Percentiles rank a stretch among this genome's conserved stretches.
These are phyloP conservation scores for Stagonosporopsis chrysanthemi DNA, from an alignment of 2,329 filamentous ascomycete species.

Conservation along the genomic window DNA sequence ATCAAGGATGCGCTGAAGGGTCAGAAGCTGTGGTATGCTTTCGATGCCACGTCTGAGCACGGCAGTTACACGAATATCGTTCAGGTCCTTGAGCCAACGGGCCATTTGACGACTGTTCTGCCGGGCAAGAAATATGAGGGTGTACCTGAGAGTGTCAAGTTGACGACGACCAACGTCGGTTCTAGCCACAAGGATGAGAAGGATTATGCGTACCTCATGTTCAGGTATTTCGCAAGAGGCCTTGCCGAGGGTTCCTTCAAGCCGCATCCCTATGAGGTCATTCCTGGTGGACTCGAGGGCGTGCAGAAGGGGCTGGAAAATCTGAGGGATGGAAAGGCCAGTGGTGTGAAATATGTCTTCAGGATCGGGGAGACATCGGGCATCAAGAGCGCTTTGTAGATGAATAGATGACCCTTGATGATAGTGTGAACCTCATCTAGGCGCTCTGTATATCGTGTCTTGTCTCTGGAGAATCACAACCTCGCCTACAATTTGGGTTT, in stretches of 20 bases:
- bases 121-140: constrained; percentile 54
- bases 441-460: no score
- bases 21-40: constrained; percentile 59
- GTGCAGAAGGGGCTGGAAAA: constrained; percentile 62
- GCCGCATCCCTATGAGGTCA: constrained; percentile 60
- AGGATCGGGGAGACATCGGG: constrained; percentile 58
- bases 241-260: constrained; percentile 61
- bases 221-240: constrained; percentile 54
- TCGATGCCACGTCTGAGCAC: constrained; percentile 66
- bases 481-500: not conserved
- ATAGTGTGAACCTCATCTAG: not conserved
- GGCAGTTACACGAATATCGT: constrained; percentile 51
- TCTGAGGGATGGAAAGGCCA: constrained; percentile 67
- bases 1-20: constrained; percentile 56
- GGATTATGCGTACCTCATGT: constrained; percentile 58
- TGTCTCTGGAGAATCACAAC: no score
- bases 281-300: constrained; percentile 63
- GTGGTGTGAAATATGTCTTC: constrained; percentile 70
- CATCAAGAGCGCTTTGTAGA: constrained; percentile 19
- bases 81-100: constrained; percentile 46
- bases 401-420: not conserved
- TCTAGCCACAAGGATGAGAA: constrained; percentile 36
- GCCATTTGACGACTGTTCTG: constrained; percentile 51
- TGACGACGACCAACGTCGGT: constrained; percentile 50
- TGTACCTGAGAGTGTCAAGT: constrained; percentile 49